Evolutionary conservation across 768 basidiomycete species (phyloP).

Genomic region (Mycena venus): DNA sequence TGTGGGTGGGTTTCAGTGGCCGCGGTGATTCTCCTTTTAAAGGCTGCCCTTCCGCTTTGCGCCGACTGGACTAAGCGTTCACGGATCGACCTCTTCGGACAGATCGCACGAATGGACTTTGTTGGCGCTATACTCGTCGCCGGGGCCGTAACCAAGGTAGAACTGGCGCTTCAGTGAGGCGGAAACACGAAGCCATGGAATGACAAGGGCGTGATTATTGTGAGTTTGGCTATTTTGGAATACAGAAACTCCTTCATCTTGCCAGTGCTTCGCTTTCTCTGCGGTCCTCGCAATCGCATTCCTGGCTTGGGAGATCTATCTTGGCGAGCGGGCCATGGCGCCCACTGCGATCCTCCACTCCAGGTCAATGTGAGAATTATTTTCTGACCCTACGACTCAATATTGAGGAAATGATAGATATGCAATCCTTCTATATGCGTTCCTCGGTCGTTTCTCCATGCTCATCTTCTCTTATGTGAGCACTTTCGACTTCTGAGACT

Average conservation of each 20-base stretch:
- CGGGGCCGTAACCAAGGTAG: constrained; percentile 47
- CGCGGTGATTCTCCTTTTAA: constrained; percentile 16
- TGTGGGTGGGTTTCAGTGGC: constrained; percentile 13
- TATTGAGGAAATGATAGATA: background rate
- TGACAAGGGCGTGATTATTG: constrained; percentile 45
- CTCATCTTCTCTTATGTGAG: constrained; percentile 11
- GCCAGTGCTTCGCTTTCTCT: background rate
- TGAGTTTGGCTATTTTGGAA: no score
- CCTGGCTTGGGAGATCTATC: constrained; percentile 21
- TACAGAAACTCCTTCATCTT: no score
- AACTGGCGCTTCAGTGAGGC: constrained; percentile 58
- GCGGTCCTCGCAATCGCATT: constrained; percentile 3
- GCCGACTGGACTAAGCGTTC: constrained; percentile 9
- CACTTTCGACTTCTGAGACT: background rate
- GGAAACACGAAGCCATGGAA: constrained; percentile 58
- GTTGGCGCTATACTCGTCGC: constrained; percentile 51
- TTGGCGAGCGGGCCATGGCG: constrained; percentile 16
- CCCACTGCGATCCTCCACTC: constrained; percentile 10
- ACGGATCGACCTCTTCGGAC: constrained; percentile 3
- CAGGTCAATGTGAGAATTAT: background rate
- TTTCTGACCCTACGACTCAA: background rate
- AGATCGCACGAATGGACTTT: constrained; percentile 49
- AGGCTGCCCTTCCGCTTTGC: constrained; percentile 9
- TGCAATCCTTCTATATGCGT: constrained; percentile 4
- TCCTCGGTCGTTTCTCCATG: constrained; percentile 16